A percentile compares a stretch with the other conserved stretches of the same genome.
Evolutionary conservation across 306 rosid species (phyloP).

Genomic region (Medicago ruthenica): DNA sequence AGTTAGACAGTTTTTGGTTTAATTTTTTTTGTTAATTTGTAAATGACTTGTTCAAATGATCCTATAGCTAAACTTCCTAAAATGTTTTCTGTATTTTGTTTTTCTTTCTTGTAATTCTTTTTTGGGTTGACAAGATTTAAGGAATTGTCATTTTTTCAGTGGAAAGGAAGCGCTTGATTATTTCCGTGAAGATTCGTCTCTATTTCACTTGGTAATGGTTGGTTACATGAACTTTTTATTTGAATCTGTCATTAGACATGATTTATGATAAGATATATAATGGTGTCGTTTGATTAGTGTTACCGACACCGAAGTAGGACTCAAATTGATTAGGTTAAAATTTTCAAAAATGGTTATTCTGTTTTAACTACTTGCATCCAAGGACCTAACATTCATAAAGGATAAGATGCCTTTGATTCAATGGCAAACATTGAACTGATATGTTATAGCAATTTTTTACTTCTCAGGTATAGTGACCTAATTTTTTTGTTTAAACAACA

Average conservation of each 20-base stretch:
- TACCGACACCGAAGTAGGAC: neutral
- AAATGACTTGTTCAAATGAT: neutral
- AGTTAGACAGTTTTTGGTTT: neutral
- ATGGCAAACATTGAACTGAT: slow-evolving; percentile 19
- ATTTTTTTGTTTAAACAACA: neutral
- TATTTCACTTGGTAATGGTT: slow-evolving; percentile 71
- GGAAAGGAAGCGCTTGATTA: slow-evolving; percentile 90
- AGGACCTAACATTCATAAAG: neutral
- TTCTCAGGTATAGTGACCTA: neutral
- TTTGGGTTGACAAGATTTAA: slow-evolving; percentile 17
- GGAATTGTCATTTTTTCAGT: slow-evolving; percentile 47
- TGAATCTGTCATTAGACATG: neutral
- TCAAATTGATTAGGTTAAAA: neutral
- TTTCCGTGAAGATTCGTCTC: slow-evolving; percentile 72
- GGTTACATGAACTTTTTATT: neutral
- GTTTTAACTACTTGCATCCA: slow-evolving; percentile 2
- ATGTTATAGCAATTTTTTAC: neutral
- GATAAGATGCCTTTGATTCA: neutral
- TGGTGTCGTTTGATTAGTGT: neutral
- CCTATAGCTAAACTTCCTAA: neutral
- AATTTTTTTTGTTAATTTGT: neutral
- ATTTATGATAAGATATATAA: neutral
- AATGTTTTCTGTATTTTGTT: neutral
- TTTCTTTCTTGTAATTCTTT: slow-evolving; percentile 4
- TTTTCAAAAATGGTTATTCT: neutral